phyloP scores from a whole-genome alignment of 345 rosid genomes.

The Salix koriyanagi region DNA sequence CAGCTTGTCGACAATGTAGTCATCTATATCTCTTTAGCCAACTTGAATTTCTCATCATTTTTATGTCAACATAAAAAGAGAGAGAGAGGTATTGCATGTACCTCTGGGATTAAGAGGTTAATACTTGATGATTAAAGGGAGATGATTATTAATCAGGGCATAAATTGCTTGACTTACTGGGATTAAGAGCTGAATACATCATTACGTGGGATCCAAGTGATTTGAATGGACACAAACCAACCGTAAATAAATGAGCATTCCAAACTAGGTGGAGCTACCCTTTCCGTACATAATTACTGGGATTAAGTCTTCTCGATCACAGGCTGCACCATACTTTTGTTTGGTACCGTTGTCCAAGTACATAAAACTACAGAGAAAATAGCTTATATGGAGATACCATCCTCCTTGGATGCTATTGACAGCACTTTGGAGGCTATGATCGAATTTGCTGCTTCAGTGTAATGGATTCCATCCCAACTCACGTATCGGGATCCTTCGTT shows the following conservation, averaged over 20 bases:
- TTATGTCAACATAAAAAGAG: no score
- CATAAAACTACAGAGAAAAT: no score
- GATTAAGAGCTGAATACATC: background rate
- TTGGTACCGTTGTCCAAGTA: background rate
- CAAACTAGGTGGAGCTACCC: no score
- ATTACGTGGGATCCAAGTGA: no score
- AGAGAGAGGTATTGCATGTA: no score
- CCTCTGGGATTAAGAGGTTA: no score
- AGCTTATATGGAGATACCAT: background rate
- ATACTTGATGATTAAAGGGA: no score
- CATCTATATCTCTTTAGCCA: background rate
- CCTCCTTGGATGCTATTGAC: conserved; percentile 21
- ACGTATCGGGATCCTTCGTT: conserved; percentile 40
- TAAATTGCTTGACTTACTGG: background rate
- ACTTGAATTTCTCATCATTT: background rate
- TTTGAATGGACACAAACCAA: background rate
- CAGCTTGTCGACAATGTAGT: background rate
- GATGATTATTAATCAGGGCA: no score
- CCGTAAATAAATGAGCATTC: background rate
- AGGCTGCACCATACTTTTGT: background rate
- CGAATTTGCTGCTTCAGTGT: conserved; percentile 66
- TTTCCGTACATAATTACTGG: no score
- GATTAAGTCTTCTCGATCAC: no score
- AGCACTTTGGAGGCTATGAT: conserved; percentile 54
- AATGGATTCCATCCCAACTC: conserved; percentile 83